Conservation (phyloP, 1,284 basidiomycete species). For the Ustilago bromivora region DNA sequence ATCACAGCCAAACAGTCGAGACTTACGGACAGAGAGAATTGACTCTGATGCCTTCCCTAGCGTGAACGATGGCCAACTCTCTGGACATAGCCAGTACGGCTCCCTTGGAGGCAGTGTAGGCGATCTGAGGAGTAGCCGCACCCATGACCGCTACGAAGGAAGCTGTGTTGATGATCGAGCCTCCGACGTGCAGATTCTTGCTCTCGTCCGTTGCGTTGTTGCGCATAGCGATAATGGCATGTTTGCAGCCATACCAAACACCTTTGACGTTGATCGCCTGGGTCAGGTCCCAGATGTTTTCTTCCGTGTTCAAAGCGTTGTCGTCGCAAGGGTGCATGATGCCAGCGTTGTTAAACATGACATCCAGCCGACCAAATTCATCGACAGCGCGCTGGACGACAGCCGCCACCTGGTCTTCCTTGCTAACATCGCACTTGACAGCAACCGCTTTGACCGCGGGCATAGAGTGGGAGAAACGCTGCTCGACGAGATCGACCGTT, state of each 20-base stretch:
- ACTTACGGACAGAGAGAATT: slow-evolving; percentile 87
- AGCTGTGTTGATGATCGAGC: slow-evolving; percentile 96
- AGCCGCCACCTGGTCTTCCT: slow-evolving; percentile 85
- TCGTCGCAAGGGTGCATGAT: slow-evolving; percentile 97
- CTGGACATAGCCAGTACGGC: slow-evolving; percentile 97
- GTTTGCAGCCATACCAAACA: slow-evolving; percentile 96
- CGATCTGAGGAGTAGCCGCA: slow-evolving; percentile 93
- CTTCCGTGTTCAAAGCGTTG: slow-evolving; percentile 93
- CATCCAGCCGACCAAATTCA: slow-evolving; percentile 87
- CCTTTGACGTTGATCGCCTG: slow-evolving; percentile 96
- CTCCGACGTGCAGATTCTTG: slow-evolving; percentile 84
- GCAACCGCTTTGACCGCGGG: slow-evolving; percentile 74
- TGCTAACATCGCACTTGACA: slow-evolving; percentile 85
- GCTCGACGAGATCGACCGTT: slow-evolving; percentile 76
- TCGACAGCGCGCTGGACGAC: slow-evolving; percentile 83
- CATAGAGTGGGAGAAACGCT: slow-evolving; percentile 77
- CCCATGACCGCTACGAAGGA: slow-evolving; percentile 94
- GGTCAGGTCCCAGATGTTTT: slow-evolving; percentile 81
- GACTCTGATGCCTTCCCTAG: slow-evolving; percentile 91
- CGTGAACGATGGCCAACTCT: slow-evolving; percentile 96
- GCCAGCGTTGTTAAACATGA: slow-evolving; percentile 77
- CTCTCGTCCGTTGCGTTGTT: slow-evolving; percentile 81
- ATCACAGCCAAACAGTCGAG: background rate
- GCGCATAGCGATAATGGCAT: slow-evolving; percentile 94
- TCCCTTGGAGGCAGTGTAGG: slow-evolving; percentile 80